Conservation (phyloP, 2,329 filamentous ascomycete genomes). For the Penicillium sp. region DNA sequence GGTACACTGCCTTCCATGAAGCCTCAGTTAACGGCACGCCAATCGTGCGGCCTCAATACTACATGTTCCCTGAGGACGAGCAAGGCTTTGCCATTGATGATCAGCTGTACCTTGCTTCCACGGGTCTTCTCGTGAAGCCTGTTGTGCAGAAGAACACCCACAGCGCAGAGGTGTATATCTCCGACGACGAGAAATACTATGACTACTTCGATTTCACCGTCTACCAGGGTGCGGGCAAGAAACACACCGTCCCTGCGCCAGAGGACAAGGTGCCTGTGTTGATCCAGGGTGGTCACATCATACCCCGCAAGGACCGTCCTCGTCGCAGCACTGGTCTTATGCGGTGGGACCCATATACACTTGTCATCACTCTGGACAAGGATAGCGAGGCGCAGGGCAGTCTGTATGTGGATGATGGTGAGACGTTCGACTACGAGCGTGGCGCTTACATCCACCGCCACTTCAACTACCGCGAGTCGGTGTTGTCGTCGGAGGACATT, state of each 20-base stretch:
- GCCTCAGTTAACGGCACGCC: slow-evolving; percentile 79
- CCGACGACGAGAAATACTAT: slow-evolving; percentile 86
- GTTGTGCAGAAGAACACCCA: slow-evolving; percentile 74
- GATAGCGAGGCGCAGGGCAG: slow-evolving; percentile 73
- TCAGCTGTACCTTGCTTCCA: slow-evolving; percentile 86
- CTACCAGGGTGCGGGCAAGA: slow-evolving; percentile 69
- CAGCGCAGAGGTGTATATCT: slow-evolving; percentile 77
- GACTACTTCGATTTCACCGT: slow-evolving; percentile 89
- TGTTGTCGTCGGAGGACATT: slow-evolving; percentile 68
- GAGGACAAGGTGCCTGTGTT: slow-evolving; percentile 84
- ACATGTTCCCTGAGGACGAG: slow-evolving; percentile 83
- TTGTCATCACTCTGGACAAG: slow-evolving; percentile 71
- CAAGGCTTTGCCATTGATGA: slow-evolving; percentile 85
- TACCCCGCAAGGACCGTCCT: slow-evolving; percentile 83
- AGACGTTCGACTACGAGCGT: slow-evolving; percentile 81
- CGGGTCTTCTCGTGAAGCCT: slow-evolving; percentile 88
- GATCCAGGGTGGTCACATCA: slow-evolving; percentile 89
- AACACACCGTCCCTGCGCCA: slow-evolving; percentile 68
- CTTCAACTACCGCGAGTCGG: slow-evolving; percentile 63
- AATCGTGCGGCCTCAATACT: slow-evolving; percentile 89
- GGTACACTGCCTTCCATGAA: slow-evolving; percentile 96
- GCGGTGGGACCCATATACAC: slow-evolving; percentile 92
- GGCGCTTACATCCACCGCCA: slow-evolving; percentile 85
- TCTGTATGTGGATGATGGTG: slow-evolving; percentile 89
- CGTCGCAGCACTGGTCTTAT: slow-evolving; percentile 83